Evolutionary conservation across 495 filamentous ascomycete species (phyloP), one percentile per base, ranked within the genome.

Genomic region (Trypethelium eluteriae): DNA sequence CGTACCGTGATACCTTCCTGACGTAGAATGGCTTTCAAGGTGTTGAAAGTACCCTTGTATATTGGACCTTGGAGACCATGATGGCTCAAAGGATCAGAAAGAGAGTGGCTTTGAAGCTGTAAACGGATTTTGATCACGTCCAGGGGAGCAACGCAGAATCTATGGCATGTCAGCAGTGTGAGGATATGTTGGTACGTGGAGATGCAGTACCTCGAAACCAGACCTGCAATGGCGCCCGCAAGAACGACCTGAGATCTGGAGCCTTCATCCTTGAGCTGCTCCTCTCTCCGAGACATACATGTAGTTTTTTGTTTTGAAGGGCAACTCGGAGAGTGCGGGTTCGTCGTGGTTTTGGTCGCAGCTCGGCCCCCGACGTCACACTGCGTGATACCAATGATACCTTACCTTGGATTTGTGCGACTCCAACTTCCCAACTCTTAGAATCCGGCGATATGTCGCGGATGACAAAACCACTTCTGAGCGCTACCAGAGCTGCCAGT

Each of bases 71-170:
- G 75, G 62, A 83, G 75, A 72, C 78, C 71, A 59, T 70, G 72
- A 64, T 83, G 79, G 35, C 84, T 82, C 2, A 81, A 70, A 3
- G 89, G 87, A 70, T 90, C 87, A 64, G 85, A 85, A 66, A 89
- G 84, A 18, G 91, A 91, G 78, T 92, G 88, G 61, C 86, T 86
- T 78, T 96, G 92, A 46, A 96, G 83, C 73, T 96, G 92, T 59
- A 96, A 86, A n/a, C 92, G 88, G 78, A 96, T 96, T 81, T 97
- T 97, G 78, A 96, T 86, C 67, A 97, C 92, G 76, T 97, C 92
- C 64, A 97, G 88, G 65, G 92, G 92, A 62, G 92, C 92, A 76
- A 95, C 87, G 71, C 91, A 86, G 81, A 96, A 97, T 70, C 89
- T 91, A 69, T 14, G 39, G 38, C 14, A 38, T 59, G 41, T 66